These are phyloP conservation scores for Juncus inflexus DNA, from an alignment of 176 grass and related monocot genomes.

Conservation along the genomic window DNA sequence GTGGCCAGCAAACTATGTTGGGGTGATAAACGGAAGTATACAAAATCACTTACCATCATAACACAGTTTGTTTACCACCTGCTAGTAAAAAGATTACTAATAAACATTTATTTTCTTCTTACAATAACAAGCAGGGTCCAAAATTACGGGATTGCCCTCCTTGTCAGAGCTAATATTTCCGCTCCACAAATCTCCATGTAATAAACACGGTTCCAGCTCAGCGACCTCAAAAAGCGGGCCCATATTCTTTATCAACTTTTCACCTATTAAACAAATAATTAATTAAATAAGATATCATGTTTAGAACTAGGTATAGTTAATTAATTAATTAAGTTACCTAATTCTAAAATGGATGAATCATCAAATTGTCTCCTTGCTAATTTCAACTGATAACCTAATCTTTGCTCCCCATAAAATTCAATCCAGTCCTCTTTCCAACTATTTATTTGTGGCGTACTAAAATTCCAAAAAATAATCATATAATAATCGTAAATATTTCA, in stretches of 20 bases:
- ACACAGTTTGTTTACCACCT: no score
- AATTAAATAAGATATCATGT: neutral
- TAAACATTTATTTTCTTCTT: constrained; percentile 21
- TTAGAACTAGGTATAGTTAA: neutral
- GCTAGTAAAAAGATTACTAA: no score
- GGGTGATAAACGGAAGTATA: no score
- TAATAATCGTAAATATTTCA: no score
- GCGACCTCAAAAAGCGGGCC: constrained; percentile 60
- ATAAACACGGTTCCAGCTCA: constrained; percentile 68
- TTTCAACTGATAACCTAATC: constrained; percentile 34
- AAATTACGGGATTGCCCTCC: constrained; percentile 76
- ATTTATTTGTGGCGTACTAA: constrained; percentile 27
- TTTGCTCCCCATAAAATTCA: constrained; percentile 56
- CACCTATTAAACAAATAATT: constrained; percentile 37
- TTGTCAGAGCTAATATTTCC: constrained; percentile 83
- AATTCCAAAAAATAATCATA: neutral
- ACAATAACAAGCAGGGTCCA: constrained; percentile 97
- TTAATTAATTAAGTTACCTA: constrained; percentile 14
- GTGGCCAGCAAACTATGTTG: no score
- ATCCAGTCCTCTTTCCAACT: constrained; percentile 36
- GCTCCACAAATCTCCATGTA: constrained; percentile 94
- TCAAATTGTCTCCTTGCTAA: constrained; percentile 25
- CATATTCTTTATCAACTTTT: constrained; percentile 60
- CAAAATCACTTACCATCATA: no score
- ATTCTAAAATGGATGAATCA: constrained; percentile 26